Evolutionary conservation across 148 eudicot species (phyloP), one percentile per base, ranked within the genome.

Genomic region (Cornus florida): DNA sequence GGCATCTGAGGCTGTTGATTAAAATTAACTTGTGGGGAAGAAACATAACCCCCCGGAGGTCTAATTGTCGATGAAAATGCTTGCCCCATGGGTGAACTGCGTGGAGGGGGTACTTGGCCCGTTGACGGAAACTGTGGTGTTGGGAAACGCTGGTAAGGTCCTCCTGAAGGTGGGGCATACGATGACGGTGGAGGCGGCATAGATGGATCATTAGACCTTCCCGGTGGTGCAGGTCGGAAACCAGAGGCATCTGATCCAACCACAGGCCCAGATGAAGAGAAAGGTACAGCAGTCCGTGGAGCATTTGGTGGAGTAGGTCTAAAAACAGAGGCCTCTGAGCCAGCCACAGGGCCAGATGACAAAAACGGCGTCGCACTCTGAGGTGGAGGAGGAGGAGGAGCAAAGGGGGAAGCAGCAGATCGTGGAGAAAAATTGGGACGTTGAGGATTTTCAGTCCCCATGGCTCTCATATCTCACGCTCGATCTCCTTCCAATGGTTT

Each of bases 371-470:
- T 87, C 19, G 87, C 41, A 38, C 87, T 78, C 73, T 82, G 93
- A 39, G 91, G 79, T 83, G 89, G 86, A 84, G 89, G 93, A 46
- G 91, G 79, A 84, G 89, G 86, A 85, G 89, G 90, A 53, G 88
- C 89, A 85, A 93, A 92, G 20, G 97, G 93, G 56, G 92, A 76
- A 70, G 80, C 84, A 79, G 85, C 82, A 57, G 97, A 92, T 78
- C 91, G 84, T 67, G 83, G 86, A 14, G 90, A 92, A 43, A 78
- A 85, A 83, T 82, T 90, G 10, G 85, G 88, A 53, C 82, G 90
- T 53, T 86, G 86, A 48, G 94, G 87, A 77, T 93, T 85, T 80
- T 93, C 95, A 56, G 97, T 86, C 77, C 93, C 95, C 99, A 96
- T 96, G 71, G 78, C 75, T 74, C 82, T 33, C 28, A 20, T 81